Conservation (phyloP, 495 filamentous ascomycete genomes). For the Xylaria castorea region DNA sequence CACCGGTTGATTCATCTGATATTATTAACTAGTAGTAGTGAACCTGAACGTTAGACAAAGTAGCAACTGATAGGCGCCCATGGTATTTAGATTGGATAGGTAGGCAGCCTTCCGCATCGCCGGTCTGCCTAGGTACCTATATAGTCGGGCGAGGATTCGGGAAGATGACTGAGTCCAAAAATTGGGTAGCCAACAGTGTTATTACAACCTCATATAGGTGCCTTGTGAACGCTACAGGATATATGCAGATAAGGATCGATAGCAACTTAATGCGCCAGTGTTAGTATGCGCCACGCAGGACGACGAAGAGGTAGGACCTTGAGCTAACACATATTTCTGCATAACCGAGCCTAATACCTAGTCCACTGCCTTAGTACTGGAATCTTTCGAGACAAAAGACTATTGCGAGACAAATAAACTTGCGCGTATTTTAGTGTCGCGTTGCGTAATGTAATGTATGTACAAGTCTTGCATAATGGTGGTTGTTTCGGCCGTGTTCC, state of each 20-base stretch:
- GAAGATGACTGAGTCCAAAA: not conserved
- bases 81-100: not conserved
- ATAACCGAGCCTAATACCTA: conserved; percentile 12
- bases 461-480: conserved; percentile 12
- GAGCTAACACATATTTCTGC: not conserved
- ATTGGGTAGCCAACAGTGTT: not conserved
- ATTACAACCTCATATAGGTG: not conserved
- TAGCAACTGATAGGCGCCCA: not conserved
- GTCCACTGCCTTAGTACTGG: not conserved
- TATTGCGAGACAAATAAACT: not conserved
- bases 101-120: conserved; percentile 11
- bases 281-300: conserved; percentile 15
- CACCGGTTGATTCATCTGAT: not conserved
- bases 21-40: not conserved
- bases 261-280: not conserved
- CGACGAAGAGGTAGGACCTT: not conserved
- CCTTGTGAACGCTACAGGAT: not conserved
- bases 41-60: not conserved
- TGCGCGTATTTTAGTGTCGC: not conserved
- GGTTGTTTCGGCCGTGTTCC: conserved; percentile 11
- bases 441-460: not conserved
- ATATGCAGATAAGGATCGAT: conserved; percentile 12
- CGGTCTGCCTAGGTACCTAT: not conserved
- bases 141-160: not conserved
- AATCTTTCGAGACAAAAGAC: not conserved